Evolutionary conservation across 2,329 filamentous ascomycete genomes (phyloP).

Genomic region (Herpotrichia juniperi): DNA sequence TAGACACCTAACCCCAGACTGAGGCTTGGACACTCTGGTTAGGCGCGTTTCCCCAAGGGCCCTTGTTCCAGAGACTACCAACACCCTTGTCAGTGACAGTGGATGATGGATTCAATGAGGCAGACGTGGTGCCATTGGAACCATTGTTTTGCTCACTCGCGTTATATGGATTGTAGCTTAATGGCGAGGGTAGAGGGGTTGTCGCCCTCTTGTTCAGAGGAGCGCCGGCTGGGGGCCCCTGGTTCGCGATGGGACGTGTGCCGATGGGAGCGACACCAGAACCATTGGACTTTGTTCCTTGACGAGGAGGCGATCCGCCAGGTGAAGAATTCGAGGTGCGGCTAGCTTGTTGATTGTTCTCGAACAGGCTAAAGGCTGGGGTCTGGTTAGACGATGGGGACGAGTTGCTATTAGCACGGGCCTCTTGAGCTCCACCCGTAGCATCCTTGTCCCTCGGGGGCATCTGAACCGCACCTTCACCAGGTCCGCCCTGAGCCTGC

Average conservation of each 20-base stretch:
- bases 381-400: conserved; percentile 76
- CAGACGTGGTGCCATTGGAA: conserved; percentile 55
- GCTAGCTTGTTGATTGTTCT: conserved; percentile 67
- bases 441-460: conserved; percentile 54
- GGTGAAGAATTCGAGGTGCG: conserved; percentile 88
- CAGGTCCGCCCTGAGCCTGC: conserved; percentile 56
- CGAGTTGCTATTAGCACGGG: conserved; percentile 81
- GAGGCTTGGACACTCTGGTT: conserved; percentile 83
- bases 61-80: conserved; percentile 73
- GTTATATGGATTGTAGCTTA: conserved; percentile 69
- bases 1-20: conserved; percentile 78
- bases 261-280: conserved; percentile 88
- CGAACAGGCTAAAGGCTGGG: conserved; percentile 55
- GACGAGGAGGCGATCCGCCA: conserved; percentile 76
- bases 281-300: conserved; percentile 64
- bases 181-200: conserved; percentile 88
- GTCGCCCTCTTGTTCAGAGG: conserved; percentile 81
- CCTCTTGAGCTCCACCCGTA: conserved; percentile 59
- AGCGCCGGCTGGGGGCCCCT: conserved; percentile 63
- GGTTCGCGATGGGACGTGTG: conserved; percentile 74
- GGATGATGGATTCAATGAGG: conserved; percentile 63
- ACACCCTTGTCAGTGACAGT: conserved; percentile 51
- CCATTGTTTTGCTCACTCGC: conserved; percentile 56
- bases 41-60: conserved; percentile 78
- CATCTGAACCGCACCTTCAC: conserved; percentile 61